Conservation (phyloP, 1,284 basidiomycete species). For the Ganoderma multipileum region DNA sequence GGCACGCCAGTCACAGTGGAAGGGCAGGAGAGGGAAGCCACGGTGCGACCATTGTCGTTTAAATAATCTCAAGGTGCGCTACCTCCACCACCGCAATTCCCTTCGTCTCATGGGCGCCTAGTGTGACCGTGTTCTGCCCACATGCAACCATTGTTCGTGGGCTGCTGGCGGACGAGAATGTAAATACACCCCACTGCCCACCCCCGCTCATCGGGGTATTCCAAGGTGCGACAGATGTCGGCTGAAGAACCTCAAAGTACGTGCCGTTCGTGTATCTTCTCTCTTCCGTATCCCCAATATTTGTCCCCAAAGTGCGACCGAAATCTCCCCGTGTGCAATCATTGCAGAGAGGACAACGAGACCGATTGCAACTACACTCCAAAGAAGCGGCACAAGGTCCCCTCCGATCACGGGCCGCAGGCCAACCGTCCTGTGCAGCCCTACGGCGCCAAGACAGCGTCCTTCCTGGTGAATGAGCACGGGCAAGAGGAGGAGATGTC, state of each 20-base stretch:
- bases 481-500: constrained; percentile 26
- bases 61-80: constrained; percentile 70
- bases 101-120: constrained; percentile 35
- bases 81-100: constrained; percentile 1
- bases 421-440: constrained; percentile 47
- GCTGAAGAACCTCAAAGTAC: constrained; percentile 67
- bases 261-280: constrained; percentile 26
- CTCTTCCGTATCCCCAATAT: constrained; percentile 13
- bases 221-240: constrained; percentile 76
- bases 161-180: constrained; percentile 61
- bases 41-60: constrained; percentile 74
- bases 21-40: constrained; percentile 73
- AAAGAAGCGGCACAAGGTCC: constrained; percentile 66
- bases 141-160: constrained; percentile 78
- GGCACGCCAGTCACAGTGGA: constrained; percentile 68
- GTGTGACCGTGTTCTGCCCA: constrained; percentile 74
- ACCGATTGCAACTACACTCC: constrained; percentile 71
- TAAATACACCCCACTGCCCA: constrained; percentile 74
- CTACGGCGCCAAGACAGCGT: constrained; percentile 57
- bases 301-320: constrained; percentile 62
- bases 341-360: constrained; percentile 59
- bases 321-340: constrained; percentile 72
- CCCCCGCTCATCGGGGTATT: constrained; percentile 76
- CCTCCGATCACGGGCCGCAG: constrained; percentile 50
- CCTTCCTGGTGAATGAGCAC: constrained; percentile 54